Evolutionary conservation across 2,329 filamentous ascomycete genomes (phyloP), one percentile per base, ranked within the genome.

Genomic region (Colletotrichum sansevieriae): DNA sequence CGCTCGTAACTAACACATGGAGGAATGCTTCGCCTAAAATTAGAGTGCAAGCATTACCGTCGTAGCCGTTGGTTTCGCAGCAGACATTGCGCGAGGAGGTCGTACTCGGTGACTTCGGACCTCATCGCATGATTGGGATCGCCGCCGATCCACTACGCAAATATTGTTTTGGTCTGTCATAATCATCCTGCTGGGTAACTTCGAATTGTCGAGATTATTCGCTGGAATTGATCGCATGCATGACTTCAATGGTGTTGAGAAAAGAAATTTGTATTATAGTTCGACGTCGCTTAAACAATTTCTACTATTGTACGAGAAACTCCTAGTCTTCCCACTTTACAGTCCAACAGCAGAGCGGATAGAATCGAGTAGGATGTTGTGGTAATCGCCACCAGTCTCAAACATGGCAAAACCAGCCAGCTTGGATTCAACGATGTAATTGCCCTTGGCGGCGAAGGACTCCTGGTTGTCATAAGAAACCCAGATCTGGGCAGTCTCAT

Each of bases 391-490:
- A 15, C 66, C 66, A 15, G 66, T 43, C 62, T 69, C 66, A 35
- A 35, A 69, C 55, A 69, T 37, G 49, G 66, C 55, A 25, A 69
- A 69, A 4, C 66, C 66, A 11, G 66, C 66, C 33, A 69, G 15
- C 13, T 60, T 56, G 33, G 56, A 33, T n/a, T 35, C 29, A 3
- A 22, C 56, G 35, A 69, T 41, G 43, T 66, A 69, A 12, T 61
- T 46, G 66, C 66, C 66, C 66, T 69, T 69, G 15, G 43, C 62
- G 3, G 25, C 44, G n/a, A 69, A 15, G 0, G 66, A 69, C 49
- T 69, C 10, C 7, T 52, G 37, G 29, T 69, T 35, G 49, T 69
- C 66, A 56, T 69, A 69, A n/a, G 66, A 69, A 39, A 69, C 66
- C 66, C 66, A 69, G 49, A 69, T 25, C 35, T 69, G 66, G 4